A percentile compares a stretch with the other conserved stretches of the same genome.
phyloP scores from a whole-genome alignment of 2,329 filamentous ascomycete genomes.

The Ophiostoma sp. region DNA sequence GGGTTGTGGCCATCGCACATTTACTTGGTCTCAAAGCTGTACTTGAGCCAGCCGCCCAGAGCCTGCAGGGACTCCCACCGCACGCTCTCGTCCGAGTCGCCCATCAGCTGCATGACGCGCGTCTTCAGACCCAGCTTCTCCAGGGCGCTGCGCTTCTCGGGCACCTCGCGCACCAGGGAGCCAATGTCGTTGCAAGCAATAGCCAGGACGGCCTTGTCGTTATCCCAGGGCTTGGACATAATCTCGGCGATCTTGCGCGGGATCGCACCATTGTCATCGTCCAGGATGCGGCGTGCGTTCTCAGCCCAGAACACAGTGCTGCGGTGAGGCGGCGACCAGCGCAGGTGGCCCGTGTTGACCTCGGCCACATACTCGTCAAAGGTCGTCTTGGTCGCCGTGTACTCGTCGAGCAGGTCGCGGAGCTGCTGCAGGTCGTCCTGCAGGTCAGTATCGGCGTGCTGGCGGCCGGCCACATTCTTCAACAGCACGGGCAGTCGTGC shows the following conservation, averaged over 20 bases:
- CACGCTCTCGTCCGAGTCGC: slow-evolving; percentile 78
- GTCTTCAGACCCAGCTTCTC: slow-evolving; percentile 82
- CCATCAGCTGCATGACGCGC: slow-evolving; percentile 90
- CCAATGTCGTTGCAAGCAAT: slow-evolving; percentile 92
- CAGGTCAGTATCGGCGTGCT: slow-evolving; percentile 60
- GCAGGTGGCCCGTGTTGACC: slow-evolving; percentile 76
- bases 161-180: slow-evolving; percentile 80
- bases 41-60: slow-evolving; percentile 62
- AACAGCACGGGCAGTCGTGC: slow-evolving; percentile 70
- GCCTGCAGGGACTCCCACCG: slow-evolving; percentile 89
- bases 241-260: slow-evolving; percentile 80
- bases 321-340: slow-evolving; percentile 88
- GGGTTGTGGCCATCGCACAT: not conserved
- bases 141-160: slow-evolving; percentile 71
- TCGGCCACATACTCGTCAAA: slow-evolving; percentile 88
- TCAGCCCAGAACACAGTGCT: slow-evolving; percentile 86
- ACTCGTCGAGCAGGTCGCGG: slow-evolving; percentile 59
- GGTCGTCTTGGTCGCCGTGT: slow-evolving; percentile 66
- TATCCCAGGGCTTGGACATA: slow-evolving; percentile 65
- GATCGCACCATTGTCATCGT: slow-evolving; percentile 72
- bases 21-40: slow-evolving; percentile 51
- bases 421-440: slow-evolving; percentile 57
- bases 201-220: slow-evolving; percentile 80
- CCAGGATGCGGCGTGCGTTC: slow-evolving; percentile 80
- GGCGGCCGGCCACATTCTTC: slow-evolving; percentile 56